Base-by-base conservation (phyloP, 2,329 filamentous ascomycete genomes). In the Zasmidium citrigriseum region DNA sequence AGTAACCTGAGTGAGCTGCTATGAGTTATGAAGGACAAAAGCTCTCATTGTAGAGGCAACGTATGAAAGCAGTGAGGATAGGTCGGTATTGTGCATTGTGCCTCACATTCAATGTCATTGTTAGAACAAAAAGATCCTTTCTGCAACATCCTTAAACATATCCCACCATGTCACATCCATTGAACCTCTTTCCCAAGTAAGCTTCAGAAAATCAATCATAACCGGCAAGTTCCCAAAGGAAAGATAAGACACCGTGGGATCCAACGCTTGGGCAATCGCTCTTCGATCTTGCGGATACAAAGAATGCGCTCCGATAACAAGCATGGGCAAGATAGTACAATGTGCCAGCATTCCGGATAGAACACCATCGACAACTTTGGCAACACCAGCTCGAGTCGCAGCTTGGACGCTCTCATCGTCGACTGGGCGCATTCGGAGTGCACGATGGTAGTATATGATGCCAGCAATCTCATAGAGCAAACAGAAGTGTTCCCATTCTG, bases 101-200 rank as follows among this genome's bases (percentile, higher is more conserved):
- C n/a, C n/a, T n/a, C n/a, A n/a, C n/a, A n/a, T n/a, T n/a, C n/a
- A n/a, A n/a, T n/a, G n/a, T n/a, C n/a, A n/a, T n/a, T n/a, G n/a
- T 62, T 46, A 62, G 44, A 62, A 62, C 27, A 62, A 21, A 34
- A 62, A 62, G 1, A 57, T 50, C 51, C 54, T 62, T 18, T 60
- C 57, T 10, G 60, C 58, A 24, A 62, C 55, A 23, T 52, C 24
- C 11, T 56, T 52, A 38, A 63, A 63, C 24, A 55, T 24, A n/a
- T 59, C 55, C 58, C 58, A 63, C 61, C 61, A 63, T 2, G 46
- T 56, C 16, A 51, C 52, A 5, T 57, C 22, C 48, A 59, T 20
- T 29, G 57, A 46, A 4, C 49, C n/a, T 27, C 46, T 56, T 22
- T 48, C 23, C 61, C 61, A 63, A 3, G 34, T 58, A 20, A 46